A percentile compares a stretch with the other conserved stretches of the same genome.
phyloP scores from a whole-genome alignment of 768 basidiomycete genomes.

The Leccinum ochraceum region DNA sequence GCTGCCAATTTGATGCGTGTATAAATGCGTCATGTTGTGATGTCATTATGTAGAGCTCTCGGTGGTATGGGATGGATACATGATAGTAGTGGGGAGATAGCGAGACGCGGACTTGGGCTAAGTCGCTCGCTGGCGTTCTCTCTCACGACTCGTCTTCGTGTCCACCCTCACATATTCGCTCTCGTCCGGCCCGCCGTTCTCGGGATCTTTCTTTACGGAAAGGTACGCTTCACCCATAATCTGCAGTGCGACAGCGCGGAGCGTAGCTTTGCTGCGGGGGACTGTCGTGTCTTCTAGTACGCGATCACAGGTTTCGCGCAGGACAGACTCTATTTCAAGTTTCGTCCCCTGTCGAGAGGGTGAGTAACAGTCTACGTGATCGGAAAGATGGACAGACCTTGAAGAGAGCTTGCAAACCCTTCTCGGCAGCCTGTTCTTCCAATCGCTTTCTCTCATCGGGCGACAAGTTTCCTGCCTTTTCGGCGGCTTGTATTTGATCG shows the following conservation, averaged over 20 bases:
- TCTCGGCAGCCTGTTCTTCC: constrained; percentile 93
- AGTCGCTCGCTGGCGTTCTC: constrained; percentile 33
- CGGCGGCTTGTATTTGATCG: constrained; percentile 89
- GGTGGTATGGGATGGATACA: constrained; percentile 14
- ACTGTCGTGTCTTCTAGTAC: constrained; percentile 62
- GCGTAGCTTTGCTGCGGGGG: constrained; percentile 55
- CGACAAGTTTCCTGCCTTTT: constrained; percentile 76
- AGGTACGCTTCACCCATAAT: constrained; percentile 82
- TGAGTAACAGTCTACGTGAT: neutral
- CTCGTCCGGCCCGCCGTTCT: constrained; percentile 47
- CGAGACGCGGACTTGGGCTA: constrained; percentile 5
- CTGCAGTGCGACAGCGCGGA: constrained; percentile 81
- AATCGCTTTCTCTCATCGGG: constrained; percentile 80
- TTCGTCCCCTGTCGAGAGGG: constrained; percentile 67
- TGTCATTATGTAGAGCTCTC: neutral
- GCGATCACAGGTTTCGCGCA: constrained; percentile 86
- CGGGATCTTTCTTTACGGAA: constrained; percentile 63
- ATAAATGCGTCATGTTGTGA: neutral
- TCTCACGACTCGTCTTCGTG: constrained; percentile 62
- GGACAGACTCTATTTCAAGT: constrained; percentile 85
- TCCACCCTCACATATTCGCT: constrained; percentile 84
- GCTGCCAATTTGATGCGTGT: neutral
- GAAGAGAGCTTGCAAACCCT: constrained; percentile 87
- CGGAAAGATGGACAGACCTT: constrained; percentile 51
- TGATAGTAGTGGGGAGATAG: neutral